Conservation (phyloP, 2,329 filamentous ascomycete genomes). For the Fusarium caatingaense region DNA sequence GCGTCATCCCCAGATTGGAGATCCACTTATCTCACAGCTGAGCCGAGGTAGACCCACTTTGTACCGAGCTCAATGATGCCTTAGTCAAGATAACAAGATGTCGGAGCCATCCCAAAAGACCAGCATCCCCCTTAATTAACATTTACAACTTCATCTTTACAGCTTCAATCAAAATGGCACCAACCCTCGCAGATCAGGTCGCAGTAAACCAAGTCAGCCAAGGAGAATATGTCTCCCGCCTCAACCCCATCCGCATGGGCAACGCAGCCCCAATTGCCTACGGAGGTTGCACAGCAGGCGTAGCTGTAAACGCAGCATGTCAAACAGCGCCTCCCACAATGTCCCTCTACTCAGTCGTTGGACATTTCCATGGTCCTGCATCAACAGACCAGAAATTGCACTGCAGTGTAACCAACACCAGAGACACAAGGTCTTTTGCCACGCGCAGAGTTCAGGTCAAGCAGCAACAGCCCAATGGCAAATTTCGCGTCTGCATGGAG, state of each 20-base stretch:
- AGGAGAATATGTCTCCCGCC: slow-evolving; percentile 44
- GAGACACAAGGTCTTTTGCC: slow-evolving; percentile 60
- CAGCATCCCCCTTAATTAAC: background rate
- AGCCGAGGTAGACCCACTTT: slow-evolving; percentile 18
- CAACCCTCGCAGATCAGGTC: slow-evolving; percentile 36
- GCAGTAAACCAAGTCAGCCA: slow-evolving; percentile 36
- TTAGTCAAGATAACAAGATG: background rate
- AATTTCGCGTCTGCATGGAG: slow-evolving; percentile 55
- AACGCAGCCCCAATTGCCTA: slow-evolving; percentile 54
- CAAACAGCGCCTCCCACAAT: slow-evolving; percentile 52
- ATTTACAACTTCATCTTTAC: background rate
- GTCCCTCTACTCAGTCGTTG: slow-evolving; percentile 59
- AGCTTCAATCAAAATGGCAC: slow-evolving; percentile 4
- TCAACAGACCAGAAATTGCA: slow-evolving; percentile 53
- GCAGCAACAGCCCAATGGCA: slow-evolving; percentile 54
- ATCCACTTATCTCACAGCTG: slow-evolving; percentile 3
- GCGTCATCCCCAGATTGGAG: background rate
- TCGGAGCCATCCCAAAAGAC: background rate
- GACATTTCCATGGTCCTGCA: slow-evolving; percentile 60
- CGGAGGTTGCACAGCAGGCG: slow-evolving; percentile 57
- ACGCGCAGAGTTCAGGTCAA: slow-evolving; percentile 59
- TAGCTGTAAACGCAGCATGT: slow-evolving; percentile 57
- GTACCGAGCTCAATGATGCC: slow-evolving; percentile 3
- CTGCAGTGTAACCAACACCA: slow-evolving; percentile 51
- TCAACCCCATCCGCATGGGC: slow-evolving; percentile 48